Evolutionary conservation across 2,329 filamentous ascomycete species (phyloP).

Genomic region (Alternaria solani): DNA sequence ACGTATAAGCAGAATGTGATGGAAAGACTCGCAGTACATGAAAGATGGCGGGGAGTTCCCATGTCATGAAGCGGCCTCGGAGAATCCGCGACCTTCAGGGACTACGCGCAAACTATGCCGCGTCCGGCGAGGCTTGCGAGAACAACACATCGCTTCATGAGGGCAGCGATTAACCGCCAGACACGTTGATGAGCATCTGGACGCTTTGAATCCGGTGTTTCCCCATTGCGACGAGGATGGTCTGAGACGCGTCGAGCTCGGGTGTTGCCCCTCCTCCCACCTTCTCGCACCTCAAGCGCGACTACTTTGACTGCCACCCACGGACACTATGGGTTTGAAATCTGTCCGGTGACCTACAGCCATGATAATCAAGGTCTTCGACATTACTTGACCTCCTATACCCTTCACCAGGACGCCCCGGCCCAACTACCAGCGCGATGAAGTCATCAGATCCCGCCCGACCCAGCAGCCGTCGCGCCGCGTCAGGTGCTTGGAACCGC

Average conservation of each 20-base stretch:
- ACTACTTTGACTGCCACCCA: slow-evolving; percentile 15
- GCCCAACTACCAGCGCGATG: slow-evolving; percentile 25
- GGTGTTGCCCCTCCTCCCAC: slow-evolving; percentile 33
- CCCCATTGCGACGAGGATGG: not conserved
- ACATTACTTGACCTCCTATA: not conserved
- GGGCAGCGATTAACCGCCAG: not conserved
- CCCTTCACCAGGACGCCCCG: not conserved
- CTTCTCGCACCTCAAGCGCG: slow-evolving; percentile 33
- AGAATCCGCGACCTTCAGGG: not conserved
- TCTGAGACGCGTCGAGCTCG: slow-evolving; percentile 16
- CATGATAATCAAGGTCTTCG: not conserved
- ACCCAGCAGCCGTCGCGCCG: slow-evolving; percentile 48
- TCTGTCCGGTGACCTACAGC: slow-evolving; percentile 1
- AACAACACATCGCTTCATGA: not conserved
- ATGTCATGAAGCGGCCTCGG: slow-evolving; percentile 7
- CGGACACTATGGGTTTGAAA: slow-evolving; percentile 12
- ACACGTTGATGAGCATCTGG: not conserved
- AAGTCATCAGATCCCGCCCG: slow-evolving; percentile 42
- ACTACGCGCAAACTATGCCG: slow-evolving; percentile 9
- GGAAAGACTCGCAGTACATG: not conserved
- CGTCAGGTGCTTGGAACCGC: slow-evolving; percentile 51
- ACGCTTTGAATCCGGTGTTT: not conserved
- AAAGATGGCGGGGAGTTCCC: not conserved
- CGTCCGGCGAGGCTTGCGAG: slow-evolving; percentile 16
- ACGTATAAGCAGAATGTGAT: not conserved